Evolutionary conservation across 2,329 filamentous ascomycete genomes (phyloP).

Genomic region (Cytospora leucostoma): DNA sequence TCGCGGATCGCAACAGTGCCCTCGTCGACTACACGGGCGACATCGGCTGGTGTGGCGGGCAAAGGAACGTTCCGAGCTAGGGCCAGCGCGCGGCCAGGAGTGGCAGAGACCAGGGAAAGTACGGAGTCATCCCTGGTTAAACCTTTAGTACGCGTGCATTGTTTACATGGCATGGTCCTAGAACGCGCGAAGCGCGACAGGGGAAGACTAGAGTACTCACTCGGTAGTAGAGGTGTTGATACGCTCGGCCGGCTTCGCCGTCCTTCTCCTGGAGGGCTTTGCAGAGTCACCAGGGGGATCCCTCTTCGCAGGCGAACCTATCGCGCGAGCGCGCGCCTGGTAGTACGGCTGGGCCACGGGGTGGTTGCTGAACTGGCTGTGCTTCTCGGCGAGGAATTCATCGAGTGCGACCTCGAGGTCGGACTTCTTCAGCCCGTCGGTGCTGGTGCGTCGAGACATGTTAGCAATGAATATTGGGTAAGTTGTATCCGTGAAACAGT

Average conservation of each 20-base stretch:
- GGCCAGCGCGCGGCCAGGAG: slow-evolving; percentile 54
- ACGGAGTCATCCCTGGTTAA: slow-evolving; percentile 38
- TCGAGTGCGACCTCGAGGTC: slow-evolving; percentile 79
- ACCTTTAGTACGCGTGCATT: slow-evolving; percentile 16
- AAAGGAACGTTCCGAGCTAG: slow-evolving; percentile 67
- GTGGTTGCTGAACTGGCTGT: slow-evolving; percentile 63
- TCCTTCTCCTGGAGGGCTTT: slow-evolving; percentile 50
- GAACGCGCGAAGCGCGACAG: slow-evolving; percentile 17
- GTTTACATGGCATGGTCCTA: slow-evolving; percentile 3
- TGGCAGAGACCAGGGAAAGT: slow-evolving; percentile 50
- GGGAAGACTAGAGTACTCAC: slow-evolving; percentile 40
- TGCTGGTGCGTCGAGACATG: slow-evolving; percentile 49
- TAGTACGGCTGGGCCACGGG: slow-evolving; percentile 75
- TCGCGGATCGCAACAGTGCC: slow-evolving; percentile 66
- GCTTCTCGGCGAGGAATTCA: slow-evolving; percentile 70
- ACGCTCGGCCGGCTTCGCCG: slow-evolving; percentile 49
- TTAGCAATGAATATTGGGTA: slow-evolving; percentile 4
- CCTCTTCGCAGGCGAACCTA: slow-evolving; percentile 63
- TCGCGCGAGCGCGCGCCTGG: slow-evolving; percentile 61
- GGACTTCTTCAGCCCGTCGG: slow-evolving; percentile 71
- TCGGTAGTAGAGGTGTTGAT: slow-evolving; percentile 39
- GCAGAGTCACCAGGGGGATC: slow-evolving; percentile 46
- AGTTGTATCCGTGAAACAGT: not conserved
- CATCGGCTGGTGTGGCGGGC: slow-evolving; percentile 76
- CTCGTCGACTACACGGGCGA: slow-evolving; percentile 75